Percentiles rank a stretch among this genome's conserved stretches.
These are phyloP conservation scores for Sonneratia alba DNA, from an alignment of 345 rosid genomes.

Conservation along the genomic window DNA sequence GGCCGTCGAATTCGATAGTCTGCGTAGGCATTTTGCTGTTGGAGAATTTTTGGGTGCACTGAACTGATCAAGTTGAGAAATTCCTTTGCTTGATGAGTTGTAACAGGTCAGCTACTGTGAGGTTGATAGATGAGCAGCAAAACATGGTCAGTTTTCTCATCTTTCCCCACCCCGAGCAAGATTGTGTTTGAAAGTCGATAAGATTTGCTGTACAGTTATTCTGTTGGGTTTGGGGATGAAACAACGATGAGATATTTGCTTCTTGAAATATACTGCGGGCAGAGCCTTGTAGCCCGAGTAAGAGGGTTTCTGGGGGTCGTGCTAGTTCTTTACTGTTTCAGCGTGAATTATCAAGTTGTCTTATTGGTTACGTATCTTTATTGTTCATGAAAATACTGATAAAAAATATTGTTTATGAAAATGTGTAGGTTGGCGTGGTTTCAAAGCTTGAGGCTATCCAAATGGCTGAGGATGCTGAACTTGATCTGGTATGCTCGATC, in stretches of 20 bases:
- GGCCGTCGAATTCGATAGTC: background rate
- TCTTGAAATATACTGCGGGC: background rate
- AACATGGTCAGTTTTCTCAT: conserved; percentile 63
- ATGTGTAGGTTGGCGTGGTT: conserved; percentile 69
- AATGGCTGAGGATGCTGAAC: conserved; percentile 80
- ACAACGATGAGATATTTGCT: background rate
- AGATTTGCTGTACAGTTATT: too few relatives aligned
- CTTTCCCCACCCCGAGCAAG: background rate
- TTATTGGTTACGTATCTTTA: background rate
- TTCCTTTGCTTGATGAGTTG: conserved; percentile 6
- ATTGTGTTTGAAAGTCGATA: background rate
- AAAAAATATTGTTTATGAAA: background rate
- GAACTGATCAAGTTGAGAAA: background rate
- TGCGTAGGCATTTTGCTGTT: background rate
- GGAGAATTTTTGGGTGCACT: too few relatives aligned
- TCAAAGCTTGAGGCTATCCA: conserved; percentile 61
- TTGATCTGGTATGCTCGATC: conserved; percentile 56
- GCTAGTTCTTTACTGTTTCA: background rate
- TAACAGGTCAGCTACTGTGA: conserved; percentile 61
- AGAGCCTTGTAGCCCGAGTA: background rate
- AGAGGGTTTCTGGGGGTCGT: background rate
- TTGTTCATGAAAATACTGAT: conserved; percentile 1
- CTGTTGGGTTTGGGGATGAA: background rate
- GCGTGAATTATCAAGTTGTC: background rate
- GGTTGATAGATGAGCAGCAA: conserved; percentile 68